Evolutionary conservation across 73 alveolate species (phyloP), one percentile per base, ranked within the genome.

Genomic region (Uronychia binucleata): DNA sequence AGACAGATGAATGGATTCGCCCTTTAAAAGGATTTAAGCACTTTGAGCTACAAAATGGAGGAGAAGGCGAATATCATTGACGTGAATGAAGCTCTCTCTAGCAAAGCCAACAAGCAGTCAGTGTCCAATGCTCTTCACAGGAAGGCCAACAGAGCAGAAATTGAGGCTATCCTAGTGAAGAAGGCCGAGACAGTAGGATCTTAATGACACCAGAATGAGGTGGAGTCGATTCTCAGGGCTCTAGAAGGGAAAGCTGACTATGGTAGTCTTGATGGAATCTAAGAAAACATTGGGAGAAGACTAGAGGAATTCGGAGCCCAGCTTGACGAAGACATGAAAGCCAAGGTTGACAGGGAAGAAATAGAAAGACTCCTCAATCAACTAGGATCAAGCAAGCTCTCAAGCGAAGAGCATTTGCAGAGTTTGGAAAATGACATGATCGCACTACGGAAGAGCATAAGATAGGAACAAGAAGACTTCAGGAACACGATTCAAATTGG

Each of bases 91-190:
- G 93, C 92, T n/a, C 88, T 97, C 28, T 88, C 94, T 80, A 80
- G 81, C 35, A 97, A 97, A 86, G 98, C 98, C 29, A 96, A 93
- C 79, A 97, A 97, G 91, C 93, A 95, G 75, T 87, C 93, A 80
- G 98, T 97, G n/a, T 95, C 97, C 14, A 94, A 93, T 88, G 97
- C 98, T 75, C 96, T 97, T 77, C 97, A 97, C 86, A 92, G 97
- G 76, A 97, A 97, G 80, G 99, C 98, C n/a, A 97, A 93, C 82
- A 87, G 93, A 86, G 90, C 83, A 83, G 99, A 97, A 57, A 84
- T 97, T 35, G 97, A 96, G 31, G 91, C 57, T 27, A 58, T 90
- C n/a, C 81, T 94, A 28, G 93, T 76, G 75, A 84, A 88, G 31
- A 89, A 95, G 34, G 97, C 88, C 32, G 96, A 96, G 74, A 58